Conservation (phyloP, 2,329 filamentous ascomycete genomes). For the Aspergillus fumigatiaffinis region DNA sequence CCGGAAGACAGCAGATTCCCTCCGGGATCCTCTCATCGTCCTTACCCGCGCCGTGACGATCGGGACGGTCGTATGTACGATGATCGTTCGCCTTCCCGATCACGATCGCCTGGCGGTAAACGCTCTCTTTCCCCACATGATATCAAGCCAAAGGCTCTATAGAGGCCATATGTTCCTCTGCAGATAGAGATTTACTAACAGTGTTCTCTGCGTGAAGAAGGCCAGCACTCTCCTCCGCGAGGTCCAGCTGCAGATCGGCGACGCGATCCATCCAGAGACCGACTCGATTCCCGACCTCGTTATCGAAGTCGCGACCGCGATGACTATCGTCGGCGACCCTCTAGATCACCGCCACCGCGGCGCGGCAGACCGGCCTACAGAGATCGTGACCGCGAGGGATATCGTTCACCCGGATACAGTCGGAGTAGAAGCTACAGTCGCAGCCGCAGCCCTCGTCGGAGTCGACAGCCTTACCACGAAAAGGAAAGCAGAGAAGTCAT, state of each 20-base stretch:
- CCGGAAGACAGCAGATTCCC: slow-evolving; percentile 25
- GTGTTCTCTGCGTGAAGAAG: slow-evolving; percentile 32
- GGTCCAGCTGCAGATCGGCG: slow-evolving; percentile 36
- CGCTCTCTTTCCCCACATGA: slow-evolving; percentile 44
- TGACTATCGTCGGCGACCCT: slow-evolving; percentile 30
- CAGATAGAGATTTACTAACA: slow-evolving; percentile 35
- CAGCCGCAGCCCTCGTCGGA: slow-evolving; percentile 35
- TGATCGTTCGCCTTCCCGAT: slow-evolving; percentile 40
- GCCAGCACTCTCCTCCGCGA: slow-evolving; percentile 32
- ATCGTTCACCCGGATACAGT: slow-evolving; percentile 40
- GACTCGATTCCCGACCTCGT: slow-evolving; percentile 24
- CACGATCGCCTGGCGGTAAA: slow-evolving; percentile 43
- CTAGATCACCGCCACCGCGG: slow-evolving; percentile 34
- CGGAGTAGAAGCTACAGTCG: slow-evolving; percentile 33
- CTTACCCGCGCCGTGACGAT: slow-evolving; percentile 30
- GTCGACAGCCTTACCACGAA: slow-evolving; percentile 35
- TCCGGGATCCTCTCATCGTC: slow-evolving; percentile 19
- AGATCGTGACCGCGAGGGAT: slow-evolving; percentile 46
- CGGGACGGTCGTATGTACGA: slow-evolving; percentile 46
- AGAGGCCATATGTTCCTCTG: slow-evolving; percentile 10
- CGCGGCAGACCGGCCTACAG: slow-evolving; percentile 36
- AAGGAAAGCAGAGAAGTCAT: slow-evolving; percentile 48
- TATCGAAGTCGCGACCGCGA: slow-evolving; percentile 34
- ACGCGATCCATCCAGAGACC: slow-evolving; percentile 31
- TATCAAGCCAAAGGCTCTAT: slow-evolving; percentile 25